Evolutionary conservation across 495 filamentous ascomycete genomes (phyloP), one percentile per base, ranked within the genome.

Genomic region (Penicillium angulare): DNA sequence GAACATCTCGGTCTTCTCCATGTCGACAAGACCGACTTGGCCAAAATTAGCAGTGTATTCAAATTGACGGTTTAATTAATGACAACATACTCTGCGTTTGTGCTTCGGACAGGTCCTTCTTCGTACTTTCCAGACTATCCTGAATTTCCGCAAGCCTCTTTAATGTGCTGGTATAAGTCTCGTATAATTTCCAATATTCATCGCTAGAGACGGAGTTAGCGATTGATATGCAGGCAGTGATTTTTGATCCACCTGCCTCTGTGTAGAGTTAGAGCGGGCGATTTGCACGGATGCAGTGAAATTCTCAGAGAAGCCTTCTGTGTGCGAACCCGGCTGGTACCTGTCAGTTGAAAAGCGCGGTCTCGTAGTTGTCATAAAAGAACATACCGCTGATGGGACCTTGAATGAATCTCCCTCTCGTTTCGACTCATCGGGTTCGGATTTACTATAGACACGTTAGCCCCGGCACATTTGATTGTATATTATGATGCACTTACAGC

Each of bases 1-100:
- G 23, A 80, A 59, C 9, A 77, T 61, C 34, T 80, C 74, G 17
- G 74, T 52, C 43, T 79, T 77, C 40, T 81, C 79, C 33, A 73
- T 69, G 47, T 68, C 68, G 47, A 77, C 66, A 21, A 81, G 57
- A 42, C 56, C 61, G 38, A 75, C 78, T 79, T 50, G 47, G 20
- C 47, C 29, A 45, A 39, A 24, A 42, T 78, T 47, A 75, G 66
- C 32, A 32, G 42, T 22, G 35, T 49, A 40, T 43, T 47, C 20
- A 17, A 49, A 26, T 24, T 24, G 31, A 17, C 43, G 7, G 40
- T 24, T 38, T 18, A 10, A 23, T 33, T 20, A 6, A 49, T 26
- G 23, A 51, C 43, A 32, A 44, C 72, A 59, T 65, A 78, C 75
- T 57, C 22, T 75, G 69, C 55, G 67, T 58, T 45, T 72, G 57